These are phyloP conservation scores for Leptographium wingfieldii DNA, from an alignment of 2,329 filamentous ascomycete species.

Conservation along the genomic window DNA sequence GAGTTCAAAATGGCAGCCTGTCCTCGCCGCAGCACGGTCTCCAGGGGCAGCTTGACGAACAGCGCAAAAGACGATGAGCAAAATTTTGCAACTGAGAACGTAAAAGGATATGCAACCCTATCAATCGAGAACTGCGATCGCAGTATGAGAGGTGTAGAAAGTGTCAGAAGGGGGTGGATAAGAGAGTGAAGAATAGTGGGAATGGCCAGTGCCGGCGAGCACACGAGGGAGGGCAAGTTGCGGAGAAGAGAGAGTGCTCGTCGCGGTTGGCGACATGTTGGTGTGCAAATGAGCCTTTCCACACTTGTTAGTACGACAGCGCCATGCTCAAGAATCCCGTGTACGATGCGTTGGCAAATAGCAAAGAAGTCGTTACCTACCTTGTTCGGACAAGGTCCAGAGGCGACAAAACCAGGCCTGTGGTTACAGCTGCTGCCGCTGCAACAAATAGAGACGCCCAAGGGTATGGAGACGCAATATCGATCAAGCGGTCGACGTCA, in stretches of 20 bases:
- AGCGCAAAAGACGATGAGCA: constrained; percentile 67
- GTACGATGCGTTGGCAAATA: not conserved
- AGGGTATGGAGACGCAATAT: constrained; percentile 66
- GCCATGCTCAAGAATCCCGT: not conserved
- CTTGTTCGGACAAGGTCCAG: constrained; percentile 79
- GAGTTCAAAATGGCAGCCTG: constrained; percentile 62
- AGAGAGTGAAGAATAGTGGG: constrained; percentile 83
- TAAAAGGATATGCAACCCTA: constrained; percentile 63
- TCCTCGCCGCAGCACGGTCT: constrained; percentile 80
- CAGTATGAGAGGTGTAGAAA: constrained; percentile 73
- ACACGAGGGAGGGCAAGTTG: constrained; percentile 64
- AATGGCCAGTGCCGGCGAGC: constrained; percentile 56
- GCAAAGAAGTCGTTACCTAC: constrained; percentile 24
- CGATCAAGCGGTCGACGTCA: constrained; percentile 62
- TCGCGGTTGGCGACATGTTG: constrained; percentile 59
- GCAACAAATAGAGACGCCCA: constrained; percentile 68
- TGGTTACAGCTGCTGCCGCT: constrained; percentile 50
- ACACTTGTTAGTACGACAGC: not conserved
- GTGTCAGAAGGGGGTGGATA: constrained; percentile 68
- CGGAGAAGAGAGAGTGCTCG: constrained; percentile 69
- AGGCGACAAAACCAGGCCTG: constrained; percentile 71
- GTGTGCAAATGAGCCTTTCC: constrained; percentile 65
- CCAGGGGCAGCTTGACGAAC: constrained; percentile 76
- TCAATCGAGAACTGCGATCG: constrained; percentile 78
- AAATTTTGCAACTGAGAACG: constrained; percentile 76